Evolutionary conservation across 768 basidiomycete genomes (phyloP).

Genomic region (Trametes cubensis): DNA sequence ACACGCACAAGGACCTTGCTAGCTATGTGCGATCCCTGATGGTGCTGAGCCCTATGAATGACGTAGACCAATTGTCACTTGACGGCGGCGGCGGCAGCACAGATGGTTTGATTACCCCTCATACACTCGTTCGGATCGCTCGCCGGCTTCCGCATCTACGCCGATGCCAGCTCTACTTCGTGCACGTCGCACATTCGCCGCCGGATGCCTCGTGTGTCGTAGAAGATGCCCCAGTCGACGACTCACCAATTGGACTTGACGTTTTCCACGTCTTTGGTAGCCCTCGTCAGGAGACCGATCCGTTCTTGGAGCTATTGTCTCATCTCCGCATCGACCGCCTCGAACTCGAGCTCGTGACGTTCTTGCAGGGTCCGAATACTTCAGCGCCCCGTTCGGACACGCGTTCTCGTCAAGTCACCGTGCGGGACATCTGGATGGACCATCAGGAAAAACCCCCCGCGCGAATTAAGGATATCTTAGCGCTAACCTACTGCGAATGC

Average conservation of each 20-base stretch:
- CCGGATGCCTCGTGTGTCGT: neutral
- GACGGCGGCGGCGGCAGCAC: neutral
- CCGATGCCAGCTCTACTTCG: constrained; percentile 13
- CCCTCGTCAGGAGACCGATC: constrained; percentile 3
- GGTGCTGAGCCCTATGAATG: constrained; percentile 9
- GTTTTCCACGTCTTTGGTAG: constrained; percentile 13
- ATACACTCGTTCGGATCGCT: constrained; percentile 2
- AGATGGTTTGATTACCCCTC: neutral
- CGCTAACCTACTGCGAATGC: too few species aligned
- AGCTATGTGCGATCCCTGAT: constrained; percentile 8
- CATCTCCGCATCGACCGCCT: constrained; percentile 12
- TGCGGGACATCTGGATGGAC: constrained; percentile 10
- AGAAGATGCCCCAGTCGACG: neutral
- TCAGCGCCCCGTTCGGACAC: neutral
- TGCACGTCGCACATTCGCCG: neutral
- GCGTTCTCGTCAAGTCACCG: neutral
- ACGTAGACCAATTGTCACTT: neutral
- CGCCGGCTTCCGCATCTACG: constrained; percentile 7
- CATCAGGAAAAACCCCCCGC: too few species aligned
- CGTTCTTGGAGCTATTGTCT: constrained; percentile 10
- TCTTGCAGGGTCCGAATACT: neutral
- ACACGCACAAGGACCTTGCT: constrained; percentile 3
- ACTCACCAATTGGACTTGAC: neutral
- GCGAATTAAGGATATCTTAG: too few species aligned
- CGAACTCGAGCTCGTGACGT: constrained; percentile 16